Evolutionary conservation across 148 eudicot genomes (phyloP), one percentile per base, ranked within the genome.

Genomic region (Gaultheria prostrata): DNA sequence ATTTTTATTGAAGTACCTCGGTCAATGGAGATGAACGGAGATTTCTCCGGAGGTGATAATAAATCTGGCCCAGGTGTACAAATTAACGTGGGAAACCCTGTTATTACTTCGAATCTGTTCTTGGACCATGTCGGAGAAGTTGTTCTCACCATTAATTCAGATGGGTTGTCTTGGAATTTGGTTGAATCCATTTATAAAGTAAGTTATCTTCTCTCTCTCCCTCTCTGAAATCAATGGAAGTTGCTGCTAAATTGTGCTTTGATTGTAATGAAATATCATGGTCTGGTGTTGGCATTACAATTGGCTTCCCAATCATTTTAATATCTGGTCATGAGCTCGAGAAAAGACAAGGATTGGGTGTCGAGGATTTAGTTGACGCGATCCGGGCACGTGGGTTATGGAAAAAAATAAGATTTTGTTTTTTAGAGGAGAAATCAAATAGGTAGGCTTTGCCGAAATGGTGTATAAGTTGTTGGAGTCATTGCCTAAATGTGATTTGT

Each of bases 81-180:
- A 70, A 56, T 82, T 21, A 84, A 85, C 8, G 87, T 61, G 28
- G 84, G 80, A 43, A 48, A 59, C 30, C 81, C 84, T 6, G 32
- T 50, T 77, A 51, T 76, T 18, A 87, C 76, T 50, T 86, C 84
- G 5, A 89, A 70, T 65, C 69, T 92, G 14, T 84, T 75, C 84
- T 86, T 92, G 85, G 92, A 92, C 84, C 85, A 85, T 83, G 90
- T 86, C 81, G 94, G 94, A 49, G 89, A 86, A 83, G 91, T 92
- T 75, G 77, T 79, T 86, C 89, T 92, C 61, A 86, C 88, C 76
- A 49, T 92, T 56, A 83, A 85, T 89, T 87, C 90, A 65, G 77
- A 72, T 85, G 90, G 89, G 76, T 80, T 92, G 78, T 90, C 91
- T 80, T 92, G 94, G 94, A 86, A 82, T 78, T 86, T 83, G 26